A percentile compares a stretch with the other conserved stretches of the same genome.
These are phyloP conservation scores for Penicillium concentricum DNA, from an alignment of 2,329 filamentous ascomycete species.

Conservation along the genomic window DNA sequence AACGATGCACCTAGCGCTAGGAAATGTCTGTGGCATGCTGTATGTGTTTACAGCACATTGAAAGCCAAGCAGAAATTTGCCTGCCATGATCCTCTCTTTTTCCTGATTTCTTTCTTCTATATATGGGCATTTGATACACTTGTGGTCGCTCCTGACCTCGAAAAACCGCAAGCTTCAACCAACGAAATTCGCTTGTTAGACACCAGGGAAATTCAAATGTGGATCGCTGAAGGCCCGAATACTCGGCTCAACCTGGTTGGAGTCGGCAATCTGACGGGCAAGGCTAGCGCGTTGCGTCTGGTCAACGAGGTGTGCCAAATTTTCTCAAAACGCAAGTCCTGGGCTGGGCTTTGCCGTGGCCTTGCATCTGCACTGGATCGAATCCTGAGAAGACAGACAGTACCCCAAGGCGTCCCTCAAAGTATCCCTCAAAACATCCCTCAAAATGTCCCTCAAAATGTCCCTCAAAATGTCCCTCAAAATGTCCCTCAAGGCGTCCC, in stretches of 20 bases:
- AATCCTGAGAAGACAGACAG: not conserved
- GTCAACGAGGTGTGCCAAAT: not conserved
- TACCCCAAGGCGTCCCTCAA: not conserved
- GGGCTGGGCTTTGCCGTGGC: not conserved
- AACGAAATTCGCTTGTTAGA: not conserved
- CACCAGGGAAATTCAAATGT: not conserved
- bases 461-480: too few relatives aligned
- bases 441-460: too few relatives aligned
- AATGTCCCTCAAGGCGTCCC: too few relatives aligned
- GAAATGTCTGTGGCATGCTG: conserved; percentile 3
- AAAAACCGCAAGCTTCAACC: not conserved
- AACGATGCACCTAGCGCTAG: not conserved
- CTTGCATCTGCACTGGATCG: not conserved
- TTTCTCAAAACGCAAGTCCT: not conserved
- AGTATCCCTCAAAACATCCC: too few relatives aligned
- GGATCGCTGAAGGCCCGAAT: conserved; percentile 1
- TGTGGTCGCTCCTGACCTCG: not conserved
- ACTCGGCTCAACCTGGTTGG: not conserved
- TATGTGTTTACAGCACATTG: not conserved
- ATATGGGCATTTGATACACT: conserved; percentile 1
- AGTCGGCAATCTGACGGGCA: not conserved
- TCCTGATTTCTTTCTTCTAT: not conserved
- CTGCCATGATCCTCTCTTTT: conserved; percentile 1
- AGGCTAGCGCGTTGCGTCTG: not conserved
- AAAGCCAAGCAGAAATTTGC: not conserved